Evolutionary conservation across 2,329 filamentous ascomycete genomes (phyloP).

Genomic region (Exophiala sp.): DNA sequence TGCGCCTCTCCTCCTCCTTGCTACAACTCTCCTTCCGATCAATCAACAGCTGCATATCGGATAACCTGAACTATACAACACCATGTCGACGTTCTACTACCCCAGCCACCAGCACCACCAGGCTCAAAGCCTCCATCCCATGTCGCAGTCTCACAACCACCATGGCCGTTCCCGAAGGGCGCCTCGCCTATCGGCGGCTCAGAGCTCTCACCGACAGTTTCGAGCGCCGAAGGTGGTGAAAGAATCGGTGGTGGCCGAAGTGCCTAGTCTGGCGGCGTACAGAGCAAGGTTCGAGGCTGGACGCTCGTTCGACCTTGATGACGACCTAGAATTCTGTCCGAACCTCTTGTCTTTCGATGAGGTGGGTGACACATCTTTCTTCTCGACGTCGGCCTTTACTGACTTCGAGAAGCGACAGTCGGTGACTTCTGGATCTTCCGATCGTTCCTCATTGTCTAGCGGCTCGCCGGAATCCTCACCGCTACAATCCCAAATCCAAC

Average conservation of each 20-base stretch:
- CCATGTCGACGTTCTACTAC: constrained; percentile 46
- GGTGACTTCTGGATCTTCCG: constrained; percentile 80
- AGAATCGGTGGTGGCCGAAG: constrained; percentile 64
- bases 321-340: constrained; percentile 94
- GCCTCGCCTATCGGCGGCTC: constrained; percentile 70
- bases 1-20: constrained; percentile 3
- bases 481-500: constrained; percentile 71
- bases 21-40: background rate
- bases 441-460: constrained; percentile 90
- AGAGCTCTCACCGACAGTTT: constrained; percentile 81
- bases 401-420: constrained; percentile 64
- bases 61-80: constrained; percentile 24
- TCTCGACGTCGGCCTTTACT: constrained; percentile 24
- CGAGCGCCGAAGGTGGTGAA: constrained; percentile 80
- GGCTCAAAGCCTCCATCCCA: constrained; percentile 47
- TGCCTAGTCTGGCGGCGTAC: constrained; percentile 69
- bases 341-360: constrained; percentile 86
- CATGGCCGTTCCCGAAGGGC: constrained; percentile 77
- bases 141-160: constrained; percentile 38
- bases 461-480: constrained; percentile 90
- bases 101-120: constrained; percentile 42
- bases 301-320: constrained; percentile 89
- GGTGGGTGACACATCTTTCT: constrained; percentile 50
- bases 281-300: constrained; percentile 84
- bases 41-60: constrained; percentile 11